phyloP scores from a whole-genome alignment of 139 green algal genomes.

The Ettlia oleoabundans region DNA sequence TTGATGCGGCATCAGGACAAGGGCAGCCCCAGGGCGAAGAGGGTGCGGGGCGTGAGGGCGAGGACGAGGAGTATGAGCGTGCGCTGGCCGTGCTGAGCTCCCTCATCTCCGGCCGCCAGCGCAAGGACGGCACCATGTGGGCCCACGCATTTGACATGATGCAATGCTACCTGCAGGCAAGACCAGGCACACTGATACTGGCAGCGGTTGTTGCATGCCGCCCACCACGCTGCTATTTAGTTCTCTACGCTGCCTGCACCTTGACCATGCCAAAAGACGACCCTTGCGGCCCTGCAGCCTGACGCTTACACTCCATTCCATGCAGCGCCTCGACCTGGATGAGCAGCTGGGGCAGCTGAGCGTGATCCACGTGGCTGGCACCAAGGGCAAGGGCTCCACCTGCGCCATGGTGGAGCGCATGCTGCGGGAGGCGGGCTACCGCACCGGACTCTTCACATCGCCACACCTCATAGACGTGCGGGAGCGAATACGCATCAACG shows the following conservation, averaged over 20 bases:
- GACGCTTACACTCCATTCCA: no score
- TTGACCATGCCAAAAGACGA: neutral
- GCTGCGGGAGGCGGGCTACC: constrained; percentile 78
- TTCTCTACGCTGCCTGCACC: neutral
- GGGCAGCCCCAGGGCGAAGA: no score
- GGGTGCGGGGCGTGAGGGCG: no score
- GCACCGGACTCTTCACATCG: constrained; percentile 88
- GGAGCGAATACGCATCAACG: constrained; percentile 86
- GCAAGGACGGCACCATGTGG: constrained; percentile 65
- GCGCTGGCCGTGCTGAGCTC: constrained; percentile 58
- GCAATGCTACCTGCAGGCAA: constrained; percentile 75
- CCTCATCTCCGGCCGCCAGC: constrained; percentile 72
- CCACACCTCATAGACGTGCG: constrained; percentile 89
- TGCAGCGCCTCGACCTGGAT: constrained; percentile 70
- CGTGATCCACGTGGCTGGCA: constrained; percentile 91
- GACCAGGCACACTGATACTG: no score
- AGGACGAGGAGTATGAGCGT: constrained; percentile 49
- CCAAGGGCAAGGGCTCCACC: constrained; percentile 94
- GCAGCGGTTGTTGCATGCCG: no score
- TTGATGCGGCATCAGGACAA: no score
- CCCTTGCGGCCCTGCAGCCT: neutral
- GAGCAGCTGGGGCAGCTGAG: constrained; percentile 67
- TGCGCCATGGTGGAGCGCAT: constrained; percentile 89
- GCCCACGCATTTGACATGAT: constrained; percentile 78
- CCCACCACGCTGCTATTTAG: no score